Percentiles rank a stretch among this genome's conserved stretches.
Conservation (phyloP, 169 alveolate species). For the Eimeria nieschulzi region DNA sequence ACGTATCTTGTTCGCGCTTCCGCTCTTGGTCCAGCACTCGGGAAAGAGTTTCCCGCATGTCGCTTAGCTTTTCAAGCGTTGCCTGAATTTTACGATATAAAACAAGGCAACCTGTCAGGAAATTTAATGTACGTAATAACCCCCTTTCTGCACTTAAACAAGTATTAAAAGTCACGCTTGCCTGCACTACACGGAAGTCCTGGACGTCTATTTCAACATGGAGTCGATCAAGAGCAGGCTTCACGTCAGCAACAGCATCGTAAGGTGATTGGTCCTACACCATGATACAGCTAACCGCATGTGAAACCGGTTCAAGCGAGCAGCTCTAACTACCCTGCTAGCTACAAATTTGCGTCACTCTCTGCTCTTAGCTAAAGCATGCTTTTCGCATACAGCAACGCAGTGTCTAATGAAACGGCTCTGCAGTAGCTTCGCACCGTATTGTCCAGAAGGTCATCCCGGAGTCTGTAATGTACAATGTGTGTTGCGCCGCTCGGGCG, state of each 20-base stretch:
- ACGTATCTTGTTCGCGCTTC: constrained; percentile 51
- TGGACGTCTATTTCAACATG: constrained; percentile 62
- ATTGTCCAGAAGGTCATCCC: constrained; percentile 47
- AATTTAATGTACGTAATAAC: not conserved
- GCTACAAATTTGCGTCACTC: too few species aligned
- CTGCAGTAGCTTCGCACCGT: not conserved
- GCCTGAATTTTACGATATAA: constrained; percentile 16
- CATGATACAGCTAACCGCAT: not conserved
- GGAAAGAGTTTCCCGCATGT: constrained; percentile 38
- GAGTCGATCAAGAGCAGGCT: constrained; percentile 64
- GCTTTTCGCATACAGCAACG: too few species aligned
- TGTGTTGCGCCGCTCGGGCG: constrained; percentile 29
- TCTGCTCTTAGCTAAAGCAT: too few species aligned
- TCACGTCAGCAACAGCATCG: constrained; percentile 57
- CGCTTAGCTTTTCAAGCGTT: constrained; percentile 58
- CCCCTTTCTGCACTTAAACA: too few species aligned
- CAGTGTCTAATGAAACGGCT: too few species aligned
- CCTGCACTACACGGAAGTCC: constrained; percentile 64
- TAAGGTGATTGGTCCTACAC: constrained; percentile 48
- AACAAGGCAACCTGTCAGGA: not conserved
- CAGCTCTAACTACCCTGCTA: too few species aligned
- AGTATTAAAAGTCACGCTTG: not conserved
- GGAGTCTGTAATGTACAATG: constrained; percentile 43
- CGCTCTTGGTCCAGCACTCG: constrained; percentile 29
- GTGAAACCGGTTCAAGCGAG: too few species aligned